Evolutionary conservation across 768 basidiomycete species (phyloP).

Genomic region (Boletales sp.): DNA sequence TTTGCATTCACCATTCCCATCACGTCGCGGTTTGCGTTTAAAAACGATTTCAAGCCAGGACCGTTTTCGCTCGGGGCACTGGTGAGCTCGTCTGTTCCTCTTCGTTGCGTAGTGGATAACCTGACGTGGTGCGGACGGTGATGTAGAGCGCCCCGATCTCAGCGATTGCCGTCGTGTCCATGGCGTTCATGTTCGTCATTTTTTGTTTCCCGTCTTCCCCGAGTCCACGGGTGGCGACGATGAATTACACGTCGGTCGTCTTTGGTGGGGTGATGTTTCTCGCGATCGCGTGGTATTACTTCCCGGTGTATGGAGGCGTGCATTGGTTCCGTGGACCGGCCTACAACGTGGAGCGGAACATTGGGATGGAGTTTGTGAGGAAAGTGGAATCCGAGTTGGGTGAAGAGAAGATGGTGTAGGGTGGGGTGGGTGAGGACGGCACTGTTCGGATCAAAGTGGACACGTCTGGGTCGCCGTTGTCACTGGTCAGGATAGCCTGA

Average conservation of each 20-base stretch:
- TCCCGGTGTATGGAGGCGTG: constrained; percentile 65
- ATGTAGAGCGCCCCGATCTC: constrained; percentile 51
- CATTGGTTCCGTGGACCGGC: constrained; percentile 69
- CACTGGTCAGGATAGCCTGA: no score
- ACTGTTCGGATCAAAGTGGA: no score
- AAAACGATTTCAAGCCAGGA: constrained; percentile 42
- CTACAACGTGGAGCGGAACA: constrained; percentile 32
- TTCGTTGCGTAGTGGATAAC: background rate
- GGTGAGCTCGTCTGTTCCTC: constrained; percentile 17
- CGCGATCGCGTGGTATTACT: constrained; percentile 59
- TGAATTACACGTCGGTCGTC: constrained; percentile 74
- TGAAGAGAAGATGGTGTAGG: background rate
- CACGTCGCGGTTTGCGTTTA: constrained; percentile 43
- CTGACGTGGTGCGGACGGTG: constrained; percentile 1
- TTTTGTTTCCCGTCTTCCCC: constrained; percentile 61
- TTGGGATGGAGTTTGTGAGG: background rate
- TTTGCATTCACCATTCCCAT: constrained; percentile 46
- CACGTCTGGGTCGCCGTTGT: no score
- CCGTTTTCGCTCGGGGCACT: constrained; percentile 42
- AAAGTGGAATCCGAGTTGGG: background rate
- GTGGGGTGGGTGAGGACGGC: no score
- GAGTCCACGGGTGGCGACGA: constrained; percentile 38
- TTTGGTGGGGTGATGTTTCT: constrained; percentile 54
- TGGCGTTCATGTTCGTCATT: constrained; percentile 59
- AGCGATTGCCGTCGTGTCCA: constrained; percentile 52